Conservation (phyloP, 768 basidiomycete genomes). For the Inosperma sp. region DNA sequence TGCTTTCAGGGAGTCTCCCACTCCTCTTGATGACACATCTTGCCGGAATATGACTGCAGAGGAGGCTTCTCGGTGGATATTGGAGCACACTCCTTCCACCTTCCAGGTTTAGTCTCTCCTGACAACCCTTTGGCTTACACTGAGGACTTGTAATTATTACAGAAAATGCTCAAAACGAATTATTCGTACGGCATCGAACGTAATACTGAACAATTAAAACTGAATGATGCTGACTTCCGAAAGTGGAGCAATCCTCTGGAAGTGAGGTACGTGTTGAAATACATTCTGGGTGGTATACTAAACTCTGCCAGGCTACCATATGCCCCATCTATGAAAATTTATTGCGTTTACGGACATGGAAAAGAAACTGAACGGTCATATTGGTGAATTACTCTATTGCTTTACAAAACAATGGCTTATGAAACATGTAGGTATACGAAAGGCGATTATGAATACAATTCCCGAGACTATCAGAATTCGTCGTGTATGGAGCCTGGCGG, state of each 20-base stretch:
- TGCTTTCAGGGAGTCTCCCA: conserved; percentile 48
- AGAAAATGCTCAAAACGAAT: conserved; percentile 81
- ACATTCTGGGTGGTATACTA: not conserved
- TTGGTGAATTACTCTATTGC: conserved; percentile 45
- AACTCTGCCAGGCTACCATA: conserved; percentile 60
- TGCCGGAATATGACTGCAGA: conserved; percentile 70
- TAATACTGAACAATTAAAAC: conserved; percentile 55
- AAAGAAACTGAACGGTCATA: conserved; percentile 96
- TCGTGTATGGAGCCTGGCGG: conserved; percentile 43
- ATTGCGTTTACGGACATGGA: conserved; percentile 92
- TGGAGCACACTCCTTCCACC: conserved; percentile 73
- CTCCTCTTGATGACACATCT: conserved; percentile 21
- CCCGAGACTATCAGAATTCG: conserved; percentile 52
- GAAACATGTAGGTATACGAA: conserved; percentile 56
- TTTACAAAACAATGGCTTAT: not conserved
- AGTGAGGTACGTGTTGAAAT: conserved; percentile 44
- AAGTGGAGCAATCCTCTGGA: conserved; percentile 96
- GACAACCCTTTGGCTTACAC: not conserved
- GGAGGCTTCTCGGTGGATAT: conserved; percentile 72
- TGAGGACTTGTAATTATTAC: not conserved
- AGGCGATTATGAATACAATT: conserved; percentile 61
- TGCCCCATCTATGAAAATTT: conserved; percentile 89
- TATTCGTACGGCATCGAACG: conserved; percentile 89
- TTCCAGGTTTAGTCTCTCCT: conserved; percentile 56
- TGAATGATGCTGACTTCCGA: conserved; percentile 65